Evolutionary conservation across 2,329 filamentous ascomycete genomes (phyloP).

Genomic region (Pezicula rhizophila): DNA sequence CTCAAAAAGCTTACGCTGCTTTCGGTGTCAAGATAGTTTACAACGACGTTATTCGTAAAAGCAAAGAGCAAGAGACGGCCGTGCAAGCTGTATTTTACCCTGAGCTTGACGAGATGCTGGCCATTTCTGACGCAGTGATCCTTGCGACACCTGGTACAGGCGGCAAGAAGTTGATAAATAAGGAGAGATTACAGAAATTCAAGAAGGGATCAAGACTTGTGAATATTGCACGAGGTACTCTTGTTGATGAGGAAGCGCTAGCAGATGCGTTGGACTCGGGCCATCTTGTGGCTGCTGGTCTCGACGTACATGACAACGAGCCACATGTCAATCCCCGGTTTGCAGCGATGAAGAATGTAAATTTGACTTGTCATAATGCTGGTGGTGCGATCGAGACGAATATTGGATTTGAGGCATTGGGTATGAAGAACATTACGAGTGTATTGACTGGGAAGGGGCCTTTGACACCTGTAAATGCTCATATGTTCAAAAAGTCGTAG

Average conservation of each 20-base stretch:
- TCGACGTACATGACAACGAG: constrained; percentile 61
- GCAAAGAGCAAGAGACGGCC: constrained; percentile 19
- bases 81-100: constrained; percentile 48
- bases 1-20: constrained; percentile 46
- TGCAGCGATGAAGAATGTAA: constrained; percentile 28
- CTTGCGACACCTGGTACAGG: constrained; percentile 51
- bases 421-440: constrained; percentile 60
- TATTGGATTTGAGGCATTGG: constrained; percentile 59
- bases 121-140: constrained; percentile 51
- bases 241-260: constrained; percentile 61
- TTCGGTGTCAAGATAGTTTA: constrained; percentile 66
- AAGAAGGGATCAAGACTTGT: constrained; percentile 53
- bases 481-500: constrained; percentile 2
- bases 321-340: constrained; percentile 32
- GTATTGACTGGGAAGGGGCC: constrained; percentile 37
- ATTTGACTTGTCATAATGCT: constrained; percentile 61
- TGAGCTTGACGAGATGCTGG: constrained; percentile 45
- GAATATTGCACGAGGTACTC: constrained; percentile 58
- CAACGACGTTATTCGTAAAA: constrained; percentile 48
- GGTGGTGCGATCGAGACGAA: constrained; percentile 58
- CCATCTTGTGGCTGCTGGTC: constrained; percentile 43
- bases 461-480: constrained; percentile 26
- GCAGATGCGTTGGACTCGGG: constrained; percentile 50
- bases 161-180: constrained; percentile 42
- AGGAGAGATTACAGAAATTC: constrained; percentile 41